Conservation (phyloP, 495 filamentous ascomycete species). For the Penicillium steckii region DNA sequence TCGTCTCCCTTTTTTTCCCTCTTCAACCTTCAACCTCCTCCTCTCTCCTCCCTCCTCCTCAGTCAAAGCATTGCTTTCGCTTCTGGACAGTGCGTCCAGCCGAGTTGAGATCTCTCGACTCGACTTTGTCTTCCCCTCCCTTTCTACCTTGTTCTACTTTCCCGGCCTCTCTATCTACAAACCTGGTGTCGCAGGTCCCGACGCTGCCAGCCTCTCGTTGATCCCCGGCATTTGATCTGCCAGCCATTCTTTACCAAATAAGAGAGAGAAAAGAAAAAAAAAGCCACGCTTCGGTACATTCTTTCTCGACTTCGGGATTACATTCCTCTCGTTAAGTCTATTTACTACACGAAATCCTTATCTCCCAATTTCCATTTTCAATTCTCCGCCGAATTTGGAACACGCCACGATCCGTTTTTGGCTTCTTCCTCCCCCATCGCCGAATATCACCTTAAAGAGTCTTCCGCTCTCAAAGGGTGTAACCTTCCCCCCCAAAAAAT, state of each 20-base stretch:
- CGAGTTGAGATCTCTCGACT: slow-evolving; percentile 17
- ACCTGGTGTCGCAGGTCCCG: slow-evolving; percentile 37
- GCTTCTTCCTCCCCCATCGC: no score
- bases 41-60: slow-evolving; percentile 6
- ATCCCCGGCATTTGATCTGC: slow-evolving; percentile 27
- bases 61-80: slow-evolving; percentile 13
- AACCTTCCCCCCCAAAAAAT: no score
- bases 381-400: neutral
- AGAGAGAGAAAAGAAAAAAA: neutral
- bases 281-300: slow-evolving; percentile 7
- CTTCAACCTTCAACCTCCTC: no score
- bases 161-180: no score
- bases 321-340: neutral
- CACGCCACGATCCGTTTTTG: no score
- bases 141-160: slow-evolving; percentile 9
- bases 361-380: neutral
- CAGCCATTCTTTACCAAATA: slow-evolving; percentile 29
- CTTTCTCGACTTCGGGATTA: neutral
- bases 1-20: slow-evolving; percentile 18
- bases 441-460: no score
- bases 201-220: slow-evolving; percentile 38
- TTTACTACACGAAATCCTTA: neutral
- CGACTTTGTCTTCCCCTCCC: slow-evolving; percentile 2
- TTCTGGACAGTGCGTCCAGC: slow-evolving; percentile 29
- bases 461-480: no score